These are phyloP conservation scores for Lepidium campestre DNA, from an alignment of 441 rosid species.

Conservation along the genomic window DNA sequence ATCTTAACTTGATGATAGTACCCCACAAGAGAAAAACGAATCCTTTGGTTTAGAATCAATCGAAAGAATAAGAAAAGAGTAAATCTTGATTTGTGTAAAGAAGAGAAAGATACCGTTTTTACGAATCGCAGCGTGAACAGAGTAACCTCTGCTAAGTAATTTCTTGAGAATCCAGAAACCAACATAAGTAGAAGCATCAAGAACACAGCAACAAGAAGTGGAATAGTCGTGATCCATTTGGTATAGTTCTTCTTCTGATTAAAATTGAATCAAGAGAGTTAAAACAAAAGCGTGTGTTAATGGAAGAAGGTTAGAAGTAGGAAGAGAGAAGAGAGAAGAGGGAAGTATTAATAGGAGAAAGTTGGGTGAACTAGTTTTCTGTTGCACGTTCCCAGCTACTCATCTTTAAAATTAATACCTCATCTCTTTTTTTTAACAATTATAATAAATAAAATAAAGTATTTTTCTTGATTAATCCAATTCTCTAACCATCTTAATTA, in stretches of 20 bases:
- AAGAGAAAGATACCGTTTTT: slow-evolving; percentile 37
- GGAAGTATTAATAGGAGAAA: slow-evolving; percentile 29
- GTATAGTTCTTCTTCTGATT: background rate
- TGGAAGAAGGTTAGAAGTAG: slow-evolving; percentile 24
- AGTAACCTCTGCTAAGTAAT: slow-evolving; percentile 56
- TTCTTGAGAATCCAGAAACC: slow-evolving; percentile 83
- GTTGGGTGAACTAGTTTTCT: slow-evolving; percentile 69
- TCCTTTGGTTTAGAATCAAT: background rate
- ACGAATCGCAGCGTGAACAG: slow-evolving; percentile 71
- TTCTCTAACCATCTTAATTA: slow-evolving; percentile 2
- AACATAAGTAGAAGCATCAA: slow-evolving; percentile 81
- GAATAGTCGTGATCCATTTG: slow-evolving; percentile 41
- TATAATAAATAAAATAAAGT: background rate
- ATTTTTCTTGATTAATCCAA: background rate
- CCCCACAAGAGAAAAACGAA: background rate
- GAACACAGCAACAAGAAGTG: slow-evolving; percentile 53
- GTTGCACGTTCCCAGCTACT: slow-evolving; percentile 64
- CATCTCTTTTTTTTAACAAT: background rate
- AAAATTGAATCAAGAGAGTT: background rate
- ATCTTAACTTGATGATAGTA: no score
- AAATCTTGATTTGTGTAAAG: background rate
- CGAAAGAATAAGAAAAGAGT: background rate
- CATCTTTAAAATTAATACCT: slow-evolving; percentile 24
- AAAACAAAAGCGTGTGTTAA: background rate
- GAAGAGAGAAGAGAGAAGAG: slow-evolving; percentile 22